A percentile compares a stretch with the other conserved stretches of the same genome.
Conservation (phyloP, 768 basidiomycete species). For the Albatrellus ellisii region DNA sequence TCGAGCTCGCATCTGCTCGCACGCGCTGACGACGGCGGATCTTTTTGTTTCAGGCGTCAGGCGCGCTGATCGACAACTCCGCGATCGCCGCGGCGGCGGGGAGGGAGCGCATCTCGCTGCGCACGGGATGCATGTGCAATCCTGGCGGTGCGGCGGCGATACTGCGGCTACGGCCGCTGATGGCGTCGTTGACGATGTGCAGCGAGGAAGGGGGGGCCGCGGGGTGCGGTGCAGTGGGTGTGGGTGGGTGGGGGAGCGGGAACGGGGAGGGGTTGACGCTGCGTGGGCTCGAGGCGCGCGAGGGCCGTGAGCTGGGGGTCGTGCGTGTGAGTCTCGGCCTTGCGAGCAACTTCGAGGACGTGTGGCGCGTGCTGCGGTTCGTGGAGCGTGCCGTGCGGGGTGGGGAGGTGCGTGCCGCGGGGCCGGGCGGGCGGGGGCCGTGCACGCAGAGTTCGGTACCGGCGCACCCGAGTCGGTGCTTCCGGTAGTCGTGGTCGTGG, state of each 20-base stretch:
- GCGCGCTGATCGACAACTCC: slow-evolving; percentile 28
- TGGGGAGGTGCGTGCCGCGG: too few species aligned
- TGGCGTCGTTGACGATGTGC: slow-evolving; percentile 43
- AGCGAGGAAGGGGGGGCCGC: too few species aligned
- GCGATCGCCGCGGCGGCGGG: slow-evolving; percentile 44
- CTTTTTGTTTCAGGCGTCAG: slow-evolving; percentile 1
- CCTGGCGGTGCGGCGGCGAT: slow-evolving; percentile 70
- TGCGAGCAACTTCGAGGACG: slow-evolving; percentile 67
- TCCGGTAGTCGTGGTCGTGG: too few species aligned
- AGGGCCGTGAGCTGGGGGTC: slow-evolving; percentile 62
- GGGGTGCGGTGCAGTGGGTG: too few species aligned
- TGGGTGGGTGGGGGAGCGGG: too few species aligned
- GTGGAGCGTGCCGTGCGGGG: slow-evolving; percentile 7
- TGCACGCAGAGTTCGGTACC: too few species aligned
- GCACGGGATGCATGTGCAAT: slow-evolving; percentile 84
- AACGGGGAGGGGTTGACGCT: slow-evolving; percentile 55
- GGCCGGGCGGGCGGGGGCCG: too few species aligned
- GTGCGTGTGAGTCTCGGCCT: slow-evolving; percentile 70
- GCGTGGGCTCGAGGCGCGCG: slow-evolving; percentile 42
- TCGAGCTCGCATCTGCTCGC: background rate
- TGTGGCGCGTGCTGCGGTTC: slow-evolving; percentile 26
- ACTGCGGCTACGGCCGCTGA: slow-evolving; percentile 50
- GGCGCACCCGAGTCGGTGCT: too few species aligned
- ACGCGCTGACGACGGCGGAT: background rate
- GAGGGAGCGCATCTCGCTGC: slow-evolving; percentile 57